phyloP scores from a whole-genome alignment of 2,329 filamentous ascomycete species.

The Lizonia empirigonia region DNA sequence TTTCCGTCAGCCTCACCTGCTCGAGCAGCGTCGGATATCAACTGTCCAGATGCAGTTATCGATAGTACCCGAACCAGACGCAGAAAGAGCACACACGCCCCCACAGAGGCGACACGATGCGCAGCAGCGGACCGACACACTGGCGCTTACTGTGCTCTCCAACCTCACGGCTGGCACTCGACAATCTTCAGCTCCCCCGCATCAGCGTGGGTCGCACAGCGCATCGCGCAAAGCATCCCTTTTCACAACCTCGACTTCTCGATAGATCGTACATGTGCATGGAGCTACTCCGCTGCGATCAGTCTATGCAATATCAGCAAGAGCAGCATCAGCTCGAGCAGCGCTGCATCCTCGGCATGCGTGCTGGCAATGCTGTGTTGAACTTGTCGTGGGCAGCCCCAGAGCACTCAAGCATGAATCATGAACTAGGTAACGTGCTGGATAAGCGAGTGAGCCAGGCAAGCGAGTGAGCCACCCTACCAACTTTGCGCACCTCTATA shows the following conservation, averaged over 20 bases:
- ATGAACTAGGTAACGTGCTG: no score
- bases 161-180: neutral
- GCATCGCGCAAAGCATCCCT: neutral
- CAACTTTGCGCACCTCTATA: no score
- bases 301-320: neutral
- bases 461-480: no score
- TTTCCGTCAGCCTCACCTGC: constrained; percentile 4
- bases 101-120: neutral
- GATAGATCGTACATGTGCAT: constrained; percentile 15
- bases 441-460: no score
- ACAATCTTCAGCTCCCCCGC: constrained; percentile 6
- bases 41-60: constrained; percentile 1
- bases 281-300: neutral
- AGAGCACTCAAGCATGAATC: no score
- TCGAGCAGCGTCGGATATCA: neutral
- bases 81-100: neutral
- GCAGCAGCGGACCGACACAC: constrained; percentile 15
- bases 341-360: no score
- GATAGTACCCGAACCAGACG: constrained; percentile 9
- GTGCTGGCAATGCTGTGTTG: no score
- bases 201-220: constrained; percentile 7
- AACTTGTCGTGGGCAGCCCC: no score
- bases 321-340: neutral
- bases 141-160: constrained; percentile 12
- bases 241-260: constrained; percentile 6